Evolutionary conservation across 73 alveolate species (phyloP).

Genomic region (Paramecium biaurelia): DNA sequence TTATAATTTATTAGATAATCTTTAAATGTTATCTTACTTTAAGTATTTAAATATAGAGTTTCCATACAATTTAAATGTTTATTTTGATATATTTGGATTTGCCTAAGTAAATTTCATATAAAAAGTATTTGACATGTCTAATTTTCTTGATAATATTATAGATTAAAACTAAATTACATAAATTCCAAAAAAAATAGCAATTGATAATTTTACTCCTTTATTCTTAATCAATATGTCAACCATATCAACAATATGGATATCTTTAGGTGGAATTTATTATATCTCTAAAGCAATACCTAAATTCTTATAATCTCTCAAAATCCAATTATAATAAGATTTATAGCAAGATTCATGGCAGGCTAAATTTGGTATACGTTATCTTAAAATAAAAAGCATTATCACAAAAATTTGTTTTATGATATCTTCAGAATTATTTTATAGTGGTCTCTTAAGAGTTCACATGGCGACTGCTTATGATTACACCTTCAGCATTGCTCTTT

Average conservation of each 20-base stretch:
- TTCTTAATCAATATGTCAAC: neutral
- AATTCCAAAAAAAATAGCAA: neutral
- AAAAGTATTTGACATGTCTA: neutral
- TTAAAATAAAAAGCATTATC: neutral
- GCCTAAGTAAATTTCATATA: neutral
- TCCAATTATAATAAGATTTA: neutral
- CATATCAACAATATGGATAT: neutral
- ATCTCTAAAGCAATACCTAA: neutral
- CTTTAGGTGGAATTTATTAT: neutral
- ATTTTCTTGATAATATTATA: neutral
- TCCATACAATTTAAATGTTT: neutral
- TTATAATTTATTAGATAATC: neutral
- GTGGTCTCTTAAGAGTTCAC: neutral
- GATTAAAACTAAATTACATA: neutral
- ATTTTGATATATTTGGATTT: neutral
- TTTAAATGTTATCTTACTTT: slow-evolving; percentile 1
- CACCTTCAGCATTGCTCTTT: neutral
- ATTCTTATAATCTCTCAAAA: neutral
- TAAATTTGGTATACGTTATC: neutral
- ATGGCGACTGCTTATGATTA: neutral
- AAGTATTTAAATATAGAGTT: neutral
- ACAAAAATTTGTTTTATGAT: neutral
- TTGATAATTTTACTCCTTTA: neutral
- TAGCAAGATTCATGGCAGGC: neutral
- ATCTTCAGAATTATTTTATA: neutral